Evolutionary conservation across 78 protist species (phyloP).

Genomic region (Dictyostelium purpureum): DNA sequence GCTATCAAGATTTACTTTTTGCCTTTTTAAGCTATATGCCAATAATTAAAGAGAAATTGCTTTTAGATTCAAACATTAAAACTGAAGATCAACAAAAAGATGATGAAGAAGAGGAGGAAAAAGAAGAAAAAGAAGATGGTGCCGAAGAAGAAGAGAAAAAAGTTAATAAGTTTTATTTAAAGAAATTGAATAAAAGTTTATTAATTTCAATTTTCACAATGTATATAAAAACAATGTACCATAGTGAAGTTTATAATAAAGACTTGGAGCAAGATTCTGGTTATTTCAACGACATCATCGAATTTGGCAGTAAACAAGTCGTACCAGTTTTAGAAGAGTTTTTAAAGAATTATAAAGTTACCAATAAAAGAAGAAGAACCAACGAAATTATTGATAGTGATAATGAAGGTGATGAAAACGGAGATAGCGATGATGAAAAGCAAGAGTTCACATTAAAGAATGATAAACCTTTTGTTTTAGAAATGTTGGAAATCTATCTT

Average conservation of each 20-base stretch:
- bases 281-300: slow-evolving; percentile 3
- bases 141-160: background rate
- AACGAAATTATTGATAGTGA: background rate
- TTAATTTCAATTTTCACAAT: background rate
- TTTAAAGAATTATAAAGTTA: background rate
- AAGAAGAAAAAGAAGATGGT: background rate
- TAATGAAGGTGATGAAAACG: background rate
- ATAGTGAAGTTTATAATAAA: slow-evolving; percentile 12
- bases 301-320: background rate
- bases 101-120: background rate
- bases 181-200: background rate
- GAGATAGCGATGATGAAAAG: background rate
- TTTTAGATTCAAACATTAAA: background rate
- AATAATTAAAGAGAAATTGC: background rate
- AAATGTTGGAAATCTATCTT: background rate
- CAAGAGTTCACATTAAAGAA: background rate
- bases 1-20: background rate
- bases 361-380: slow-evolving; percentile 20
- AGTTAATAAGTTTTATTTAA: background rate
- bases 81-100: background rate
- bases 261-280: background rate
- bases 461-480: slow-evolving; percentile 6
- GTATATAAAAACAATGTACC: slow-evolving; percentile 9
- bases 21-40: background rate
- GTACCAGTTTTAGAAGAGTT: background rate